Conservation (phyloP, 2,329 filamentous ascomycete species). For the Huntiella omanensis region DNA sequence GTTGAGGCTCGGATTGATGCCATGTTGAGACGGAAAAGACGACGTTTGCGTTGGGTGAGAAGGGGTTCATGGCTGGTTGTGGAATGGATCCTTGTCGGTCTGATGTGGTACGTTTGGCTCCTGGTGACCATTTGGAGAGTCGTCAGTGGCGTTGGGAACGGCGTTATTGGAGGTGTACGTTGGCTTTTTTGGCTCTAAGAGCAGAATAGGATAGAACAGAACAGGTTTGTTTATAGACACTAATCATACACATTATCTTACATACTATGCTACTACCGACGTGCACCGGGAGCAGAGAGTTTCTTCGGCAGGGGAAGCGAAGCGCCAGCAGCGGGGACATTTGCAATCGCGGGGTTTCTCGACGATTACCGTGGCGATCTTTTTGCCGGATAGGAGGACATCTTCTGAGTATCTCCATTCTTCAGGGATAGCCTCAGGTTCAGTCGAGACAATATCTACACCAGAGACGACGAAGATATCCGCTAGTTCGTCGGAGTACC, state of each 20-base stretch:
- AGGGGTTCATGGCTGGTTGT: slow-evolving; percentile 62
- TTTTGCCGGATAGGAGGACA: slow-evolving; percentile 23
- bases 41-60: slow-evolving; percentile 54
- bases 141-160: slow-evolving; percentile 42
- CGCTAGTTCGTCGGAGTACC: slow-evolving; percentile 31
- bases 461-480: slow-evolving; percentile 52
- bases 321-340: slow-evolving; percentile 81
- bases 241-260: not conserved
- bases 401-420: slow-evolving; percentile 25
- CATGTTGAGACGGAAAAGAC: slow-evolving; percentile 49
- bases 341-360: slow-evolving; percentile 40
- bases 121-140: slow-evolving; percentile 60
- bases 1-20: slow-evolving; percentile 63
- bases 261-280: too few relatives aligned
- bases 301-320: slow-evolving; percentile 47
- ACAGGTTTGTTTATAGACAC: too few relatives aligned
- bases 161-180: slow-evolving; percentile 37
- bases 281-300: slow-evolving; percentile 47
- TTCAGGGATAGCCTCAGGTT: slow-evolving; percentile 1
- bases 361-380: slow-evolving; percentile 23
- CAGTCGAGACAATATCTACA: slow-evolving; percentile 27
- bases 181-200: slow-evolving; percentile 69
- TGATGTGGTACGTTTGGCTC: slow-evolving; percentile 93
- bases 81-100: slow-evolving; percentile 71
- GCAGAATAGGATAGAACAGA: too few relatives aligned